Conservation (phyloP, 2,329 filamentous ascomycete genomes). For the Colletotrichum gloeosporioides region DNA sequence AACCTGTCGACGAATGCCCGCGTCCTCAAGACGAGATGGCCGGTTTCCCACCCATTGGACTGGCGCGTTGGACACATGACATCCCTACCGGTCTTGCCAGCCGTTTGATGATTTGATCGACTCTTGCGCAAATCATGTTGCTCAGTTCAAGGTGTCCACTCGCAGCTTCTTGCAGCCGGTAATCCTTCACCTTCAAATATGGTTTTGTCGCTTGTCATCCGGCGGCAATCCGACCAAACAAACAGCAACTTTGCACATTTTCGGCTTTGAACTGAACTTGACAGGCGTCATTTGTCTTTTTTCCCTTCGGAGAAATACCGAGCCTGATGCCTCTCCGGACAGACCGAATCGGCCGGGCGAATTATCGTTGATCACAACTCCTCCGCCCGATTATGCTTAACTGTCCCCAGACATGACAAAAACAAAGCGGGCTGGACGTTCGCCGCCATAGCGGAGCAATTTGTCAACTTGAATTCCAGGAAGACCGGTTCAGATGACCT, state of each 20-base stretch:
- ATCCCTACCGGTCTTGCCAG: background rate
- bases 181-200: background rate
- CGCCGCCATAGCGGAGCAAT: background rate
- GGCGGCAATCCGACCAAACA: background rate
- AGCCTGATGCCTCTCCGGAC: background rate
- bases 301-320: background rate
- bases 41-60: too few species aligned
- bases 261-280: background rate
- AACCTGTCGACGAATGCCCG: background rate
- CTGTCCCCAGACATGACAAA: background rate
- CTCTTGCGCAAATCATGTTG: background rate
- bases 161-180: background rate
- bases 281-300: background rate
- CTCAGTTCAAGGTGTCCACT: background rate
- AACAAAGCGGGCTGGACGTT: background rate
- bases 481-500: background rate
- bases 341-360: background rate
- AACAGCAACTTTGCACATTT: background rate
- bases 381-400: background rate
- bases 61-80: background rate
- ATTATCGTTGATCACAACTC: background rate
- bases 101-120: background rate
- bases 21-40: background rate
- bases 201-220: background rate
- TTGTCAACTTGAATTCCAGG: background rate